Conservation (phyloP, 2,329 filamentous ascomycete species). For the Alternaria viburni region DNA sequence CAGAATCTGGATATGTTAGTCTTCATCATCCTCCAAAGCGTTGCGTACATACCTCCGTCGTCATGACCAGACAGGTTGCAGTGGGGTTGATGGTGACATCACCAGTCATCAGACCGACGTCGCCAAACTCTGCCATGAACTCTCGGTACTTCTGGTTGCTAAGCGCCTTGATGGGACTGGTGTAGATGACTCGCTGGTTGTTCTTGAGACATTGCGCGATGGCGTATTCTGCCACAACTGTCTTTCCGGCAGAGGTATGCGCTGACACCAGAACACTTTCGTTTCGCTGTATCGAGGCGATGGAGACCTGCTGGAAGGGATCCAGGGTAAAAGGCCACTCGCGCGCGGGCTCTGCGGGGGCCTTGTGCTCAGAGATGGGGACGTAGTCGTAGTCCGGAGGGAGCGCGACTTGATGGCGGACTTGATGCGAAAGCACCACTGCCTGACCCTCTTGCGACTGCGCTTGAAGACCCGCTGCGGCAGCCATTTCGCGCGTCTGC, state of each 20-base stretch:
- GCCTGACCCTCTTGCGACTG: constrained; percentile 70
- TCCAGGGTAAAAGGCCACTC: constrained; percentile 90
- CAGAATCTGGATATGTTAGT: constrained; percentile 70
- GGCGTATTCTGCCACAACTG: constrained; percentile 96
- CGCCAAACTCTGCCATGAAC: constrained; percentile 92
- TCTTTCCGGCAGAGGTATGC: constrained; percentile 97
- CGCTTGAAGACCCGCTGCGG: constrained; percentile 71
- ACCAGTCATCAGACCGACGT: constrained; percentile 97
- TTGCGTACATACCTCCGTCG: constrained; percentile 69
- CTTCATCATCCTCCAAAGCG: not conserved
- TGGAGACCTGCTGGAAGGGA: constrained; percentile 94
- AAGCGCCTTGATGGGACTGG: constrained; percentile 96
- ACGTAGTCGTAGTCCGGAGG: constrained; percentile 94
- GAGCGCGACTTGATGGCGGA: constrained; percentile 95
- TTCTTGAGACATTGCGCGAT: constrained; percentile 96
- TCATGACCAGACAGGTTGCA: constrained; percentile 98
- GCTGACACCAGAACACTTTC: constrained; percentile 97
- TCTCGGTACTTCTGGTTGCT: constrained; percentile 99
- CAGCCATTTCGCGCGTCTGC: constrained; percentile 87
- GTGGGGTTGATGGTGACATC: constrained; percentile 99
- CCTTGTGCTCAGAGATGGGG: constrained; percentile 91
- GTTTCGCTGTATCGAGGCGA: constrained; percentile 92
- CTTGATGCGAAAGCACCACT: constrained; percentile 92
- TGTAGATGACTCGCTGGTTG: constrained; percentile 98
- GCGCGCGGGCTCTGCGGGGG: constrained; percentile 84